Percentiles rank a stretch among this genome's conserved stretches.
Evolutionary conservation across 768 basidiomycete genomes (phyloP).

Genomic region (Hemileccinum rubropunctum): DNA sequence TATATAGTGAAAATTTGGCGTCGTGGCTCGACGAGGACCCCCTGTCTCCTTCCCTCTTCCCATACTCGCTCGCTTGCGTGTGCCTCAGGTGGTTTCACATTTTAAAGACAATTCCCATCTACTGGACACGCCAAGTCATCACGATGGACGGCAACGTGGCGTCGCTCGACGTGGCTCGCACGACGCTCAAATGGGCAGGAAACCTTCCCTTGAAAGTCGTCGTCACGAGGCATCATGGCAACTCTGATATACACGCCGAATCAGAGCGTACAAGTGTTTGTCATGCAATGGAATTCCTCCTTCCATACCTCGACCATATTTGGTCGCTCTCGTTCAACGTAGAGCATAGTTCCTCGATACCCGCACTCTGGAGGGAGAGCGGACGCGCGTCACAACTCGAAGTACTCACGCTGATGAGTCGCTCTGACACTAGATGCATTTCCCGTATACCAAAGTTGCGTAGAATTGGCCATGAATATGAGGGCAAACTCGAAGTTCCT

Average conservation of each 20-base stretch:
- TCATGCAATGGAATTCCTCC: constrained; percentile 2
- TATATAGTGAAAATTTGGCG: neutral
- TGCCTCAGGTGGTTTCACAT: constrained; percentile 10
- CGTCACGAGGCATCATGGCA: constrained; percentile 3
- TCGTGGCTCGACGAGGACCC: constrained; percentile 7
- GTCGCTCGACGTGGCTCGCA: neutral
- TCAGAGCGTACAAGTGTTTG: neutral
- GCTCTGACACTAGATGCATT: neutral
- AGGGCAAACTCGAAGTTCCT: constrained; percentile 6
- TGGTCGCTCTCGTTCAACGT: constrained; percentile 12
- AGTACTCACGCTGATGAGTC: constrained; percentile 3
- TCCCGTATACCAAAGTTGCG: neutral
- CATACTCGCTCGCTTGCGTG: constrained; percentile 7
- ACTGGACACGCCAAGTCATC: constrained; percentile 11
- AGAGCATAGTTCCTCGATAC: constrained; percentile 1
- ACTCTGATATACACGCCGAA: neutral
- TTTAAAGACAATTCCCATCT: neutral
- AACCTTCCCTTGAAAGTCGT: constrained; percentile 2
- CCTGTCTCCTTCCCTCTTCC: constrained; percentile 7
- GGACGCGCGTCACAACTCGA: constrained; percentile 1
- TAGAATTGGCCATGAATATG: neutral
- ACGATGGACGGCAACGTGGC: neutral
- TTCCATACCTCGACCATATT: neutral
- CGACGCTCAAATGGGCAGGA: constrained; percentile 3
- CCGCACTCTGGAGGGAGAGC: constrained; percentile 8